Evolutionary conservation across 2,329 filamentous ascomycete genomes (phyloP).

Genomic region (Aspergillus quadricinctus): DNA sequence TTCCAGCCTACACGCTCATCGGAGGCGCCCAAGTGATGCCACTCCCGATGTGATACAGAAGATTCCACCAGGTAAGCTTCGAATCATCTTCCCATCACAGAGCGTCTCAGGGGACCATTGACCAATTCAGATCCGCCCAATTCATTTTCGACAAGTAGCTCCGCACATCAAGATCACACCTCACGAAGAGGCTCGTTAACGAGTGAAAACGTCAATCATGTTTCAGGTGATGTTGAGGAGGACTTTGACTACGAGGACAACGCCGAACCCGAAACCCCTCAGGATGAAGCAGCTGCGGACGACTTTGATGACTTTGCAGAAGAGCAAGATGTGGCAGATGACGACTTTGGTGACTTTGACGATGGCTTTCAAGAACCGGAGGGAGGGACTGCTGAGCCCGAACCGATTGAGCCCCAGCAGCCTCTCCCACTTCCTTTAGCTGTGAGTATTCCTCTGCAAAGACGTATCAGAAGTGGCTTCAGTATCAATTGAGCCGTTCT

Average conservation of each 20-base stretch:
- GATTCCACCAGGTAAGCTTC: conserved; percentile 54
- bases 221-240: conserved; percentile 50
- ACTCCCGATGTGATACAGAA: conserved; percentile 41
- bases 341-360: conserved; percentile 64
- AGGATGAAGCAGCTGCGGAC: conserved; percentile 65
- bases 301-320: conserved; percentile 52
- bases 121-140: conserved; percentile 56
- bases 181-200: conserved; percentile 39
- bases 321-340: conserved; percentile 48
- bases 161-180: conserved; percentile 37
- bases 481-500: background rate
- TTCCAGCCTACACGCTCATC: conserved; percentile 34
- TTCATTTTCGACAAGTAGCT: conserved; percentile 50
- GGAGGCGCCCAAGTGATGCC: conserved; percentile 40
- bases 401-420: conserved; percentile 18
- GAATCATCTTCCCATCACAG: conserved; percentile 24
- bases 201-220: conserved; percentile 20
- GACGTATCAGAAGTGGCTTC: background rate
- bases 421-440: conserved; percentile 35
- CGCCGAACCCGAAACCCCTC: conserved; percentile 58
- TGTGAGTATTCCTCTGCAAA: conserved; percentile 36
- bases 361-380: conserved; percentile 56
- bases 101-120: conserved; percentile 51
- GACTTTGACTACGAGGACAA: conserved; percentile 37
- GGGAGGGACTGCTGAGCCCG: conserved; percentile 24